phyloP scores from a whole-genome alignment of 2,329 filamentous ascomycete genomes.

The Ambrosiella beaveri region DNA sequence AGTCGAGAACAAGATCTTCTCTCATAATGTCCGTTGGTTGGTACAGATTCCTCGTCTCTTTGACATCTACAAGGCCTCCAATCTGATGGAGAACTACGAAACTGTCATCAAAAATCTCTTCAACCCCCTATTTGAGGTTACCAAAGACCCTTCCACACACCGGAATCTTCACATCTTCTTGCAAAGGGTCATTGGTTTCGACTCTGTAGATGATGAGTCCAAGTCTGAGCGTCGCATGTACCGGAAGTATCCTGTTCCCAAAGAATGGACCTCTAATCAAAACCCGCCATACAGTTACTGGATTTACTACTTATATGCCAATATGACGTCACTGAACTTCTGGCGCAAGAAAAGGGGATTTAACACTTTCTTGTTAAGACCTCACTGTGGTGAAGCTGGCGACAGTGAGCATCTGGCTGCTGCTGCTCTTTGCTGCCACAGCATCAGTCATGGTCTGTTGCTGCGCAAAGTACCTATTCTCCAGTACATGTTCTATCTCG shows the following conservation, averaged over 20 bases:
- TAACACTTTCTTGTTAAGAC: slow-evolving; percentile 84
- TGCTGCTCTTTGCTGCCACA: slow-evolving; percentile 81
- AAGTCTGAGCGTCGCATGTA: slow-evolving; percentile 90
- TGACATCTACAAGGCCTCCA: slow-evolving; percentile 84
- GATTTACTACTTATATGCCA: slow-evolving; percentile 94
- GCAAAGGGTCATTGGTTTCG: slow-evolving; percentile 88
- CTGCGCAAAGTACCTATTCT: slow-evolving; percentile 85
- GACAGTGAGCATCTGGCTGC: slow-evolving; percentile 93
- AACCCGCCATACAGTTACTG: slow-evolving; percentile 98
- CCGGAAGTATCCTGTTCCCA: slow-evolving; percentile 84
- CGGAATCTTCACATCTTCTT: slow-evolving; percentile 90
- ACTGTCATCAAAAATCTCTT: slow-evolving; percentile 85
- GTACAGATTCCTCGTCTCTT: slow-evolving; percentile 89
- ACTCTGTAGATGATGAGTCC: slow-evolving; percentile 96
- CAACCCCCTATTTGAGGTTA: slow-evolving; percentile 85
- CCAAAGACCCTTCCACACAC: slow-evolving; percentile 67
- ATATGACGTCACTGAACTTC: slow-evolving; percentile 79
- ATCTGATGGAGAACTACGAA: slow-evolving; percentile 76
- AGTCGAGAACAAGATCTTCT: slow-evolving; percentile 93
- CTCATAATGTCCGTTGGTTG: slow-evolving; percentile 92
- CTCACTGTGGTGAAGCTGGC: slow-evolving; percentile 91
- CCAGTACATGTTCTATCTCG: slow-evolving; percentile 94
- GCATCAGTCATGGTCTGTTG: slow-evolving; percentile 86
- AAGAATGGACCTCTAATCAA: slow-evolving; percentile 75
- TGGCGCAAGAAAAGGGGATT: slow-evolving; percentile 85